Conservation (phyloP, 305 asterid species). For the Rubia balearica region DNA sequence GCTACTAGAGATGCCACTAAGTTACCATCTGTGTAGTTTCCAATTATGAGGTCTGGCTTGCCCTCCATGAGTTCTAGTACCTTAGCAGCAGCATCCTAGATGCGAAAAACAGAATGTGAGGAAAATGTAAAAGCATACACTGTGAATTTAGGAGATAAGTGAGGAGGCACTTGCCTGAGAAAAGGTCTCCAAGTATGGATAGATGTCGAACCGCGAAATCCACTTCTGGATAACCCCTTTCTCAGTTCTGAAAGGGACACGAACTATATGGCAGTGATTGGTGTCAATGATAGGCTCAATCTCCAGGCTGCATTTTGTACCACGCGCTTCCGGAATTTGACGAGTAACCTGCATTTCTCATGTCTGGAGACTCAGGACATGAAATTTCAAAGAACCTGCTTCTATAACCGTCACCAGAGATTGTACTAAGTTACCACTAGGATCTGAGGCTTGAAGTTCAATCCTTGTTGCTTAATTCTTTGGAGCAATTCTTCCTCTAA, state of each 20-base stretch:
- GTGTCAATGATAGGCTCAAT: slow-evolving; percentile 64
- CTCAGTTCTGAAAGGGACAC: slow-evolving; percentile 66
- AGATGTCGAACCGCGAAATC: slow-evolving; percentile 76
- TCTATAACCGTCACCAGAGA: neutral
- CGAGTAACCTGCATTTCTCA: slow-evolving; percentile 52
- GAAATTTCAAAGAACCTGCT: neutral
- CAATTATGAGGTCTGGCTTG: no score
- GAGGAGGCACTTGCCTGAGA: slow-evolving; percentile 43
- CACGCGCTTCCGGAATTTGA: slow-evolving; percentile 70
- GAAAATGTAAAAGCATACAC: neutral
- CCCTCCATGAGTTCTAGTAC: no score
- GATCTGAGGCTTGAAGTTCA: slow-evolving; percentile 63
- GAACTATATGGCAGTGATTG: slow-evolving; percentile 51
- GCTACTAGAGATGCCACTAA: no score
- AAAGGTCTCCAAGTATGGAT: slow-evolving; percentile 68
- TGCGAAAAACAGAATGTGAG: neutral
- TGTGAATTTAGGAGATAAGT: neutral
- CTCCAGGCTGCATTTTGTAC: slow-evolving; percentile 66
- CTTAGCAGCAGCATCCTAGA: no score
- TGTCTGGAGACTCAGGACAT: slow-evolving; percentile 12
- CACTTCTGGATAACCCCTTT: slow-evolving; percentile 61
- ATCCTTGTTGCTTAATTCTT: slow-evolving; percentile 68
- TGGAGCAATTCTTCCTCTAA: slow-evolving; percentile 62
- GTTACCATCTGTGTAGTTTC: no score
- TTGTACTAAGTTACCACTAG: slow-evolving; percentile 43